These are phyloP conservation scores for Saccharomycopsis phalli DNA, from an alignment of 1,139 yeast genomes.

Conservation along the genomic window DNA sequence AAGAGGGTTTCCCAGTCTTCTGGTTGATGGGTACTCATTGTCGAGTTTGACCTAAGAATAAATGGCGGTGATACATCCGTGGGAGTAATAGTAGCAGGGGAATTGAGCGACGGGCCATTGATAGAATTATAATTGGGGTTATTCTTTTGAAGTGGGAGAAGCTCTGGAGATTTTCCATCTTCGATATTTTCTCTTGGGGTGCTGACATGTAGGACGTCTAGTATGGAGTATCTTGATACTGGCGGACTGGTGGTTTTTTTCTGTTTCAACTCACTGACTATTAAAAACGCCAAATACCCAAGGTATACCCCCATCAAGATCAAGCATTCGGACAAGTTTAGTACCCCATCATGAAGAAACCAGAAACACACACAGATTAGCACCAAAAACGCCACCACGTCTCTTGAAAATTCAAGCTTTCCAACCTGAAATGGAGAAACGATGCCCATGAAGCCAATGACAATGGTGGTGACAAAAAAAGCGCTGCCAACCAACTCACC, in stretches of 20 bases:
- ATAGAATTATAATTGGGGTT: too few species aligned
- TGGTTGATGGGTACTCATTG: neutral
- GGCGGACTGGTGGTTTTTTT: too few species aligned
- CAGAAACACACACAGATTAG: constrained; percentile 34
- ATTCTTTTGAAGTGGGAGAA: too few species aligned
- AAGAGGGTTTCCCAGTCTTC: neutral
- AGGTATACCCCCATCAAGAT: constrained; percentile 36
- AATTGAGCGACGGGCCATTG: too few species aligned
- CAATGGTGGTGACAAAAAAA: constrained; percentile 63
- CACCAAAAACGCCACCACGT: constrained; percentile 28
- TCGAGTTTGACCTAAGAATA: too few species aligned
- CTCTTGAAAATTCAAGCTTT: constrained; percentile 34
- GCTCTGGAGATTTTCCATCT: too few species aligned
- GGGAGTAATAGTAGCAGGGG: too few species aligned
- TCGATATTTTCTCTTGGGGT: too few species aligned
- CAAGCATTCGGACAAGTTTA: constrained; percentile 39
- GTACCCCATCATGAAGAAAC: constrained; percentile 42
- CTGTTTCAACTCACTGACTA: too few species aligned
- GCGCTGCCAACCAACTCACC: constrained; percentile 89
- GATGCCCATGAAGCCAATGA: constrained; percentile 67
- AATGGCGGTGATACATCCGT: too few species aligned
- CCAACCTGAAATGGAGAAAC: constrained; percentile 57
- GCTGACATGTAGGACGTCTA: too few species aligned
- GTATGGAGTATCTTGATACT: too few species aligned
- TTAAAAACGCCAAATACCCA: constrained; percentile 31